Conservation (phyloP, 2,329 filamentous ascomycete genomes). For the Metarhizium guizhouense region DNA sequence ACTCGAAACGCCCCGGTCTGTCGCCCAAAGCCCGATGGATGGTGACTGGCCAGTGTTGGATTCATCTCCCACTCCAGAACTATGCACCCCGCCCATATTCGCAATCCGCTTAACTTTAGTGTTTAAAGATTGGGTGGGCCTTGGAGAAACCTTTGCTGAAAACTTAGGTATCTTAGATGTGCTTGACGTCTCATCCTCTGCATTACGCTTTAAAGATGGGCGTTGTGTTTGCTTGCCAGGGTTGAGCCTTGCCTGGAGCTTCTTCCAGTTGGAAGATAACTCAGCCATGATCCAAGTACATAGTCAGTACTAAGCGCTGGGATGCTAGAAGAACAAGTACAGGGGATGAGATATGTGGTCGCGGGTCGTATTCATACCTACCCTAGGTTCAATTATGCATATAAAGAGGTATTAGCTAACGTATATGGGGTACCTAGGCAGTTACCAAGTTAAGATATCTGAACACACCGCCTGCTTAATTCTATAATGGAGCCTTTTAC, state of each 20-base stretch:
- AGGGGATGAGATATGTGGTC: not conserved
- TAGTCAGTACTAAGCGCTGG: not conserved
- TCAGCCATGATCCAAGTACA: slow-evolving; percentile 24
- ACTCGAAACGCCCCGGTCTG: slow-evolving; percentile 51
- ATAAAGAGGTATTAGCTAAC: not conserved
- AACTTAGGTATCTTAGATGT: slow-evolving; percentile 22
- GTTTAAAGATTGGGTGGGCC: slow-evolving; percentile 7
- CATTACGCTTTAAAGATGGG: slow-evolving; percentile 34
- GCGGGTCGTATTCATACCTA: too few species aligned
- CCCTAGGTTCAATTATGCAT: not conserved
- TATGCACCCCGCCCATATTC: slow-evolving; percentile 49
- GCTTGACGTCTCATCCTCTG: slow-evolving; percentile 18
- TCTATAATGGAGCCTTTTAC: not conserved
- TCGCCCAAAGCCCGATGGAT: slow-evolving; percentile 50
- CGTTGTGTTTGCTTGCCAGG: slow-evolving; percentile 29
- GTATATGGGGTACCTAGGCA: too few species aligned
- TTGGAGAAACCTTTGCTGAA: slow-evolving; percentile 3
- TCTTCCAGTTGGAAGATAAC: slow-evolving; percentile 70
- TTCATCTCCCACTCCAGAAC: slow-evolving; percentile 32
- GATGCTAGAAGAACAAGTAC: not conserved
- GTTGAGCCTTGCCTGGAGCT: slow-evolving; percentile 56
- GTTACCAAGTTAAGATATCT: not conserved
- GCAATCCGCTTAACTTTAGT: slow-evolving; percentile 4
- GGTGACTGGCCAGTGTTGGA: slow-evolving; percentile 35
- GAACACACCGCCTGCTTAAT: not conserved